A percentile compares a stretch with the other conserved stretches of the same genome.
Evolutionary conservation across 768 basidiomycete species (phyloP).

Genomic region (Boletus tylopilopsis): DNA sequence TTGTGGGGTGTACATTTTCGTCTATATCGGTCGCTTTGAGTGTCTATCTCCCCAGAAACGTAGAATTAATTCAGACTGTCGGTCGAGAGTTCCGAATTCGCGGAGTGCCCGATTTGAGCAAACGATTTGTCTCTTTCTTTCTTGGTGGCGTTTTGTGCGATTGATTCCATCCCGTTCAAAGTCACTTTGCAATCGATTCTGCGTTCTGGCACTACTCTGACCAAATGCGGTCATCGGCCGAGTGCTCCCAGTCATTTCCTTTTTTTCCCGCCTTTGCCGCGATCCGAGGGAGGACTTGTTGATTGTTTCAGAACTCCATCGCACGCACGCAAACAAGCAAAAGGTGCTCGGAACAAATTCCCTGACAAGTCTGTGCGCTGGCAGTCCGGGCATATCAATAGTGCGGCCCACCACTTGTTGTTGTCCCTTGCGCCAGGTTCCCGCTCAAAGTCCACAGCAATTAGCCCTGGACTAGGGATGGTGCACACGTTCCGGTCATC

Average conservation of each 20-base stretch:
- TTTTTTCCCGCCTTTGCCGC: background rate
- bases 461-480: background rate
- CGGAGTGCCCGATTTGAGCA: conserved; percentile 20
- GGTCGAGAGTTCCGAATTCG: conserved; percentile 8
- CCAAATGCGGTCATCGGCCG: too few relatives aligned
- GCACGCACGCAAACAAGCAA: too few relatives aligned
- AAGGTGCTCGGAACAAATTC: too few relatives aligned
- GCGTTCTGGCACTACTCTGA: too few relatives aligned
- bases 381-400: background rate
- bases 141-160: background rate
- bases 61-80: conserved; percentile 4
- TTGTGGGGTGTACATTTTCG: conserved; percentile 3
- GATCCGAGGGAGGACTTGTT: background rate
- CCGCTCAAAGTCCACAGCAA: background rate
- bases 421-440: background rate
- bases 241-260: background rate
- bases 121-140: background rate
- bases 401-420: background rate
- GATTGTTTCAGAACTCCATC: too few relatives aligned
- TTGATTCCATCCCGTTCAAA: conserved; percentile 5
- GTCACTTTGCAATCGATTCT: background rate
- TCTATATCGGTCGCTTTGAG: conserved; percentile 1
- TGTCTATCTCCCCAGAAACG: conserved; percentile 1
- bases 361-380: background rate
- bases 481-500: background rate